Evolutionary conservation across 2,329 filamentous ascomycete species (phyloP), one percentile per base, ranked within the genome.

Genomic region (Trichoderma oligosporum): DNA sequence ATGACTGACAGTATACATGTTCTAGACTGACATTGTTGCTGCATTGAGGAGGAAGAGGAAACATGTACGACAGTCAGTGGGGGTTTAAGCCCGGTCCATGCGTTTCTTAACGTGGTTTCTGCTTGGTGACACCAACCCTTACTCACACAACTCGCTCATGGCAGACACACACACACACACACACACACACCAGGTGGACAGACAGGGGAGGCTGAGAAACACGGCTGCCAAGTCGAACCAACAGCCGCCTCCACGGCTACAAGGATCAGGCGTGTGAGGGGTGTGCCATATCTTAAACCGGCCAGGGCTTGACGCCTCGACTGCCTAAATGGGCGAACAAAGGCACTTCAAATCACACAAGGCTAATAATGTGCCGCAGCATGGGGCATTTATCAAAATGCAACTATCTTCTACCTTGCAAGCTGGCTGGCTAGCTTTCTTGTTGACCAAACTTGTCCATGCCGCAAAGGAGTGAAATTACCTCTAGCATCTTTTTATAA

Each of bases 311-410:
- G 41, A 39, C 42, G 33, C 25, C 53, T 45, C 33, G 41, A 45
- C 48, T 55, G 36, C 57, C 49, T 45, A 59, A 54, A 59, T 25
- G 39, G 49, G 57, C 57, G 49, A 46, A 55, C 51, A 55, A 45
- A 56, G 51, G 49, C 38, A 45, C 33, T 16, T 47, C 45, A 27
- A 47, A 51, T 45, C n/a, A 16, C 51, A 55, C 33, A 24, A 45
- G 31, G 54, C 45, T 52, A 38, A 36, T 24, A 52, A 49, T 49
- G 46, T 49, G 16, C 44, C 44, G 44, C 44, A 31, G 44, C 44
- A 46, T 33, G 44, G 22, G 11, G 22, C 7, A 20, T 20, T 27
- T 16, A 20, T 46, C n/a, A 27, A 18, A 8, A 25, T 7, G 25
- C n/a, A n/a, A 18, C 8, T 45, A 22, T 8, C 22, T 31, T n/a